Percentiles rank a stretch among this genome's conserved stretches.
These are phyloP conservation scores for Tolypocladium capitatum DNA, from an alignment of 2,329 filamentous ascomycete species.

Conservation along the genomic window DNA sequence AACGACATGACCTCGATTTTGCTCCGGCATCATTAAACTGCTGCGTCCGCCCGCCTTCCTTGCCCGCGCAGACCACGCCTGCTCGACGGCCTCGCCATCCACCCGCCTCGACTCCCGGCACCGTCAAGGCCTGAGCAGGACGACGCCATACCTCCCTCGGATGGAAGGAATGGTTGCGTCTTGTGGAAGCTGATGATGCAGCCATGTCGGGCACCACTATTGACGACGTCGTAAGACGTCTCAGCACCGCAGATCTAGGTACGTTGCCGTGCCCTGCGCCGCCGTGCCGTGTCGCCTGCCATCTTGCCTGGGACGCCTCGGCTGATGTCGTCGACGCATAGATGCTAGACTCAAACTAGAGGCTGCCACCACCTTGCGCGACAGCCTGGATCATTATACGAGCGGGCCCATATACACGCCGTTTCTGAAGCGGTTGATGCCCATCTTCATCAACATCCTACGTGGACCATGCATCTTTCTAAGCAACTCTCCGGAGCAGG, in stretches of 20 bases:
- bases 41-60: neutral
- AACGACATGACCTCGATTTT: neutral
- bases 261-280: constrained; percentile 10
- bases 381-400: constrained; percentile 82
- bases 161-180: constrained; percentile 23
- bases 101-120: constrained; percentile 3
- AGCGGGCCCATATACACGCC: constrained; percentile 60
- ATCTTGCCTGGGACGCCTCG: neutral
- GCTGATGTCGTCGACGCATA: constrained; percentile 21
- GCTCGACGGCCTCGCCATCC: constrained; percentile 12
- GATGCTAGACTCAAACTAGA: constrained; percentile 73
- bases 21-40: neutral
- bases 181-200: constrained; percentile 31
- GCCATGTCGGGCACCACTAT: constrained; percentile 48
- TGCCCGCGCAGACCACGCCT: neutral
- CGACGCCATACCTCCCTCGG: constrained; percentile 12
- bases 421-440: constrained; percentile 81
- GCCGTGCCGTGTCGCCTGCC: neutral
- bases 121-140: constrained; percentile 6
- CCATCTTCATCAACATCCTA: constrained; percentile 75
- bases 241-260: constrained; percentile 44
- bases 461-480: constrained; percentile 81
- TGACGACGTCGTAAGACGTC: constrained; percentile 50
- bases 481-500: constrained; percentile 81
- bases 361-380: constrained; percentile 73